Conservation (phyloP, 768 basidiomycete species). For the Mycena amicta region DNA sequence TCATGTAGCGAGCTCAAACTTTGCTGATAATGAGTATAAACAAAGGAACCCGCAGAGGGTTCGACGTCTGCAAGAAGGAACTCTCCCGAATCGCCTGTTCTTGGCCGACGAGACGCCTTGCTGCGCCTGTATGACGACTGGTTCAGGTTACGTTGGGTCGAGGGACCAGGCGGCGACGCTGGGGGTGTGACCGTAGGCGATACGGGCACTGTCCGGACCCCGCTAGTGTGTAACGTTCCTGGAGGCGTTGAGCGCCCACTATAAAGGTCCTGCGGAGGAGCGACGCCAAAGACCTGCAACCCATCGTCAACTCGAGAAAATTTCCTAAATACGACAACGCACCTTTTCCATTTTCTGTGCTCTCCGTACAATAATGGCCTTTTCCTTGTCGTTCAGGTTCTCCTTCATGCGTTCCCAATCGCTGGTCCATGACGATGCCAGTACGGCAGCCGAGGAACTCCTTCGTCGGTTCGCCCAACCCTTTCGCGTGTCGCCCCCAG, state of each 20-base stretch:
- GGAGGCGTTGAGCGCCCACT: constrained; percentile 55
- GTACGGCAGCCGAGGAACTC: constrained; percentile 55
- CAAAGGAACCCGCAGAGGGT: constrained; percentile 24
- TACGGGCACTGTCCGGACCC: not conserved
- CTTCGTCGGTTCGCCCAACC: constrained; percentile 52
- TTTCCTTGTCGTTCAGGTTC: constrained; percentile 71
- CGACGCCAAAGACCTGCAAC: constrained; percentile 75
- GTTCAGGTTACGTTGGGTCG: constrained; percentile 47
- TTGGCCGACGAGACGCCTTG: constrained; percentile 51
- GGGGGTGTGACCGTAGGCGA: constrained; percentile 8
- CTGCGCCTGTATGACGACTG: constrained; percentile 45
- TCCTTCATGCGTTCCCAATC: constrained; percentile 66
- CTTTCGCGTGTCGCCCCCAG: constrained; percentile 38
- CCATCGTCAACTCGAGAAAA: not conserved
- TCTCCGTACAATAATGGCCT: constrained; percentile 76
- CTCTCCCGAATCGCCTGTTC: constrained; percentile 65
- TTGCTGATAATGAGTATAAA: constrained; percentile 78
- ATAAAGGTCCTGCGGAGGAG: constrained; percentile 79
- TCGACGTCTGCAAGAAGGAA: constrained; percentile 45
- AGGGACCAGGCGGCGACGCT: constrained; percentile 6
- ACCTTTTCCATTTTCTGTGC: constrained; percentile 91
- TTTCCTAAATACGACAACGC: constrained; percentile 19
- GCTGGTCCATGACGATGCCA: constrained; percentile 52
- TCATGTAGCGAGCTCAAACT: constrained; percentile 81
- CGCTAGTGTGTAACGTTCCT: no score